A percentile compares a stretch with the other conserved stretches of the same genome.
These are phyloP conservation scores for Brachypodium distachyon DNA, from an alignment of 202 grass and related monocot genomes.

Conservation along the genomic window DNA sequence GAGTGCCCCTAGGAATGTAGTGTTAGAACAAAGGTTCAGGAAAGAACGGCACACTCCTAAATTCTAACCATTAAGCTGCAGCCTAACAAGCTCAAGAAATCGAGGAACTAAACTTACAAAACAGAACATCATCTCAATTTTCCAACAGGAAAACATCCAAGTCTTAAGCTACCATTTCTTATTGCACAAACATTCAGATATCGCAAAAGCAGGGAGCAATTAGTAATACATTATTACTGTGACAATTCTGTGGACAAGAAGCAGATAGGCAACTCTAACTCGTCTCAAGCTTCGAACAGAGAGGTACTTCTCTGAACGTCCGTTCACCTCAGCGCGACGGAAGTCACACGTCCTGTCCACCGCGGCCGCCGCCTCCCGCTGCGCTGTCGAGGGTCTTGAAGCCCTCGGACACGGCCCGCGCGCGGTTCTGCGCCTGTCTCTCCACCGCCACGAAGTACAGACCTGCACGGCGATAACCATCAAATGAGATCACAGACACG, in stretches of 20 bases:
- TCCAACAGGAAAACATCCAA: not conserved
- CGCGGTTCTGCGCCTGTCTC: slow-evolving; percentile 75
- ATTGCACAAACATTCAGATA: not conserved
- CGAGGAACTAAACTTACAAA: not conserved
- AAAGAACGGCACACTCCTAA: not conserved
- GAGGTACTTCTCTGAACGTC: not conserved
- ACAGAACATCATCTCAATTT: not conserved
- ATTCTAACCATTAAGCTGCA: not conserved
- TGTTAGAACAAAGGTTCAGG: not conserved
- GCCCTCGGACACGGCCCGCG: slow-evolving; percentile 53
- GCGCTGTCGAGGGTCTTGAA: slow-evolving; percentile 47
- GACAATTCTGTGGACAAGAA: not conserved
- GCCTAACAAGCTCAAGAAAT: not conserved
- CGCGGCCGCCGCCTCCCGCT: not conserved
- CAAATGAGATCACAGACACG: not conserved
- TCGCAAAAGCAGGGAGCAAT: not conserved
- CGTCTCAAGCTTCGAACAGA: not conserved
- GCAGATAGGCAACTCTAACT: not conserved
- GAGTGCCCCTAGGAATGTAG: not conserved
- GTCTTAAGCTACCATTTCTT: not conserved
- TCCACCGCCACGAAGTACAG: slow-evolving; percentile 83
- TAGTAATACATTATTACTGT: slow-evolving; percentile 37
- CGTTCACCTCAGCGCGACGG: slow-evolving; percentile 4
- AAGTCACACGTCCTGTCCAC: slow-evolving; percentile 50
- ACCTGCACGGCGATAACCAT: slow-evolving; percentile 12